Evolutionary conservation across 2,329 filamentous ascomycete species (phyloP).

Genomic region (Aspergillus pseudoterreus): DNA sequence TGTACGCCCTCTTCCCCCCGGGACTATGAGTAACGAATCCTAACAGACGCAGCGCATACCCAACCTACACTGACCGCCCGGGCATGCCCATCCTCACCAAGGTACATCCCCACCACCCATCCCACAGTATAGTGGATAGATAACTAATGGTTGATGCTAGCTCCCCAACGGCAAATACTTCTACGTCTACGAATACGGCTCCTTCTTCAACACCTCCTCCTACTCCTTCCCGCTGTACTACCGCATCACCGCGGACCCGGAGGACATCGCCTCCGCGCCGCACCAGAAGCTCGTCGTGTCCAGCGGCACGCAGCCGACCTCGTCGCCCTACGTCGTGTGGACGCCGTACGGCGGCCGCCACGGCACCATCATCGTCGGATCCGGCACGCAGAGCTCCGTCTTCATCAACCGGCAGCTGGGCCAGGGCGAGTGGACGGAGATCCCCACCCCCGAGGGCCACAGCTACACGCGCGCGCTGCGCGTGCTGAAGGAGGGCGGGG

Average conservation of each 20-base stretch:
- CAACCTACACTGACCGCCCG: constrained; percentile 60
- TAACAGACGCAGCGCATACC: constrained; percentile 37
- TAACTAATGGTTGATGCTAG: constrained; percentile 18
- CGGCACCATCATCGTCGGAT: constrained; percentile 50
- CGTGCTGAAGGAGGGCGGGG: constrained; percentile 37
- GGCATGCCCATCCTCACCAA: constrained; percentile 63
- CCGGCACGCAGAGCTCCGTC: constrained; percentile 38
- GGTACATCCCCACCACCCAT: constrained; percentile 9
- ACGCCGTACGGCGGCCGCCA: constrained; percentile 43
- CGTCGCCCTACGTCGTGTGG: constrained; percentile 53
- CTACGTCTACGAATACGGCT: constrained; percentile 61
- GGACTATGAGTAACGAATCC: no score
- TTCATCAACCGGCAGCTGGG: constrained; percentile 49
- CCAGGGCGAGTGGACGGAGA: constrained; percentile 45
- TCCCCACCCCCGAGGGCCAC: constrained; percentile 37
- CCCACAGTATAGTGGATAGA: background rate
- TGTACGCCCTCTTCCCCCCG: constrained; percentile 20
- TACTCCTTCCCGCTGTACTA: constrained; percentile 52
- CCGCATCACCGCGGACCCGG: constrained; percentile 47
- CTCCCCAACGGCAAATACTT: constrained; percentile 61
- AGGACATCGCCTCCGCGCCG: constrained; percentile 42
- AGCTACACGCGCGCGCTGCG: constrained; percentile 47
- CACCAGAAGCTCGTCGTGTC: constrained; percentile 42
- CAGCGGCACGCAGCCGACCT: constrained; percentile 41
- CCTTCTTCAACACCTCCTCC: constrained; percentile 25